Evolutionary conservation across 2,329 filamentous ascomycete species (phyloP), one percentile per base, ranked within the genome.

Genomic region (Talaromyces albobiverticillius): DNA sequence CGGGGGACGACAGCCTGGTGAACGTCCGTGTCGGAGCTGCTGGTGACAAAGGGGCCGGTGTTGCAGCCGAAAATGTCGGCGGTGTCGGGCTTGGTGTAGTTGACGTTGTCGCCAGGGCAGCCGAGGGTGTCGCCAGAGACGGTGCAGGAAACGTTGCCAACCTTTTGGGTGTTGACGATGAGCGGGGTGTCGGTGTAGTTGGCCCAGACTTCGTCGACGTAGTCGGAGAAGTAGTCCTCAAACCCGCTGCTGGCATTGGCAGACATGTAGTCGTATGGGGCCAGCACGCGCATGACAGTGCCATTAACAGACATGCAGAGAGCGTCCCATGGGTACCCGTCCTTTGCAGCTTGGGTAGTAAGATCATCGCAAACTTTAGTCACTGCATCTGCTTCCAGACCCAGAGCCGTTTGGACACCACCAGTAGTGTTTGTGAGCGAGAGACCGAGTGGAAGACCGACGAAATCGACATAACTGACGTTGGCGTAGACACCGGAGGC

Each of bases 131-230:
- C 61, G 53, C 68, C 69, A 1, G 49, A 57, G 20, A 81, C 76
- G 3, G 71, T 67, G 46, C 79, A 80, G 16, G 62, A 69, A 16
- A 78, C 72, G 41, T 74, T 64, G 32, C 82, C 82, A 81, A 46
- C 66, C 46, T 69, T 73, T 66, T 84, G 81, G 13, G 82, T 83
- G 69, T 83, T 76, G 66, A 84, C 66, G 10, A 69, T 74, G 32
- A 84, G 72, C 48, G 76, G 67, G 36, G 67, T 60, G 13, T 59
- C 60, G 34, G 66, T 45, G 69, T 83, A 83, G 62, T 76, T 75
- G 34, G 64, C 57, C 81, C 81, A 84, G 5, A 81, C 81, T 38
- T 71, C 62, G 63, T 80, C 68, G 46, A 84, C 75, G 61, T 82
- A 79, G 14, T 70, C 43, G 34, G 73, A 61, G 63, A 75, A 84